Percentiles rank a stretch among this genome's conserved stretches.
phyloP scores from a whole-genome alignment of 176 grass and related monocot species.

The Paspalum vaginatum region DNA sequence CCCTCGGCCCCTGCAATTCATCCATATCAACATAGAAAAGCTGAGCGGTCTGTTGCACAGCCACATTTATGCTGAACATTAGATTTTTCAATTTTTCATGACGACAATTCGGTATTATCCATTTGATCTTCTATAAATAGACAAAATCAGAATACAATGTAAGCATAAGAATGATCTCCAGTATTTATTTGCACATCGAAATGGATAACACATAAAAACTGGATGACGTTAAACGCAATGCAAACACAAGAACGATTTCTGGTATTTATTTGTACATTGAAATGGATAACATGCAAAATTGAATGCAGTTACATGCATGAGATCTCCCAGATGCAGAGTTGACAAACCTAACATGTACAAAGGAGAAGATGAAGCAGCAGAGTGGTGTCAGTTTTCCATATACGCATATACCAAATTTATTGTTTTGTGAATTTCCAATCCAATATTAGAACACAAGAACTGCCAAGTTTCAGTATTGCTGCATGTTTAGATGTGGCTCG shows the following conservation, averaged over 20 bases:
- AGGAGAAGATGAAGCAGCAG: background rate
- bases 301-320: background rate
- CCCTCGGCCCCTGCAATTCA: no score
- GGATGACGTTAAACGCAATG: no score
- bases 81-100: background rate
- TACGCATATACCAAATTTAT: background rate
- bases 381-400: background rate
- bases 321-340: background rate
- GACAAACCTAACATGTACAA: background rate
- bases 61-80: background rate
- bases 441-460: constrained; percentile 7
- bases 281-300: background rate
- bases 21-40: background rate
- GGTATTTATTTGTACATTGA: background rate
- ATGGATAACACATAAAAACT: no score
- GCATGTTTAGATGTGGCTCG: background rate
- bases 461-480: background rate
- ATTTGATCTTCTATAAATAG: background rate
- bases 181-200: background rate
- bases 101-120: background rate
- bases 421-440: background rate
- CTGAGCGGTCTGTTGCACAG: background rate
- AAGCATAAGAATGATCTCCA: background rate
- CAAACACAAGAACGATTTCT: no score
- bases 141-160: background rate